phyloP scores from a whole-genome alignment of 73 alveolate species.

The Paraurostyla sp. region DNA sequence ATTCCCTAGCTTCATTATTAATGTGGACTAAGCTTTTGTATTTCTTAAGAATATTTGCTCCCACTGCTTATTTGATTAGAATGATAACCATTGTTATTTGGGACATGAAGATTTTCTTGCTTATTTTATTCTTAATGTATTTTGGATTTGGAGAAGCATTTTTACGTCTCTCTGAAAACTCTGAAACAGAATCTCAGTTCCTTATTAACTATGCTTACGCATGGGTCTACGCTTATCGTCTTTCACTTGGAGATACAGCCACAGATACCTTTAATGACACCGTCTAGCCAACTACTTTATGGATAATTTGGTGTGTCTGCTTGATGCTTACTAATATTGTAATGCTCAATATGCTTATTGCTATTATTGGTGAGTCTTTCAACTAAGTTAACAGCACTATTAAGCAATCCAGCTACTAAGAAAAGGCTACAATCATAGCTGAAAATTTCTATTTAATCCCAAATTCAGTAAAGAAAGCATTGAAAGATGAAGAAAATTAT shows the following conservation, averaged over 20 bases:
- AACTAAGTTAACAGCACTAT: slow-evolving; percentile 9
- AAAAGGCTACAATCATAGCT: slow-evolving; percentile 21
- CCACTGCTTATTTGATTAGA: slow-evolving; percentile 54
- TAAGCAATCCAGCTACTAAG: slow-evolving; percentile 38
- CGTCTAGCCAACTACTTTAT: slow-evolving; percentile 5
- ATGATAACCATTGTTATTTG: slow-evolving; percentile 38
- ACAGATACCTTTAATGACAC: slow-evolving; percentile 34
- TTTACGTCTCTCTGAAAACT: slow-evolving; percentile 29
- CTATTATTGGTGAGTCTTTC: slow-evolving; percentile 68
- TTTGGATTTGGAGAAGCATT: slow-evolving; percentile 71
- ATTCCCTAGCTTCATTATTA: slow-evolving; percentile 6
- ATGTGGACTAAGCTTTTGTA: slow-evolving; percentile 58
- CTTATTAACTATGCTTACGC: background rate
- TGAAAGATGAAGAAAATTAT: background rate
- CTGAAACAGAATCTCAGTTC: background rate
- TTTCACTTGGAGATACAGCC: slow-evolving; percentile 53
- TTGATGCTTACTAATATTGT: slow-evolving; percentile 33
- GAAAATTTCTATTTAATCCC: slow-evolving; percentile 48
- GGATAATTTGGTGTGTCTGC: slow-evolving; percentile 52
- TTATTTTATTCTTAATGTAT: slow-evolving; percentile 23
- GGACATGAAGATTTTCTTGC: slow-evolving; percentile 61
- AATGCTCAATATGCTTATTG: slow-evolving; percentile 58
- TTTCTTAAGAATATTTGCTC: slow-evolving; percentile 49
- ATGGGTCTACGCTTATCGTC: slow-evolving; percentile 47
- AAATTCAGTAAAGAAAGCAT: background rate